phyloP scores from a whole-genome alignment of 495 filamentous ascomycete genomes.

The Pseudomonodictys pantanalensis region DNA sequence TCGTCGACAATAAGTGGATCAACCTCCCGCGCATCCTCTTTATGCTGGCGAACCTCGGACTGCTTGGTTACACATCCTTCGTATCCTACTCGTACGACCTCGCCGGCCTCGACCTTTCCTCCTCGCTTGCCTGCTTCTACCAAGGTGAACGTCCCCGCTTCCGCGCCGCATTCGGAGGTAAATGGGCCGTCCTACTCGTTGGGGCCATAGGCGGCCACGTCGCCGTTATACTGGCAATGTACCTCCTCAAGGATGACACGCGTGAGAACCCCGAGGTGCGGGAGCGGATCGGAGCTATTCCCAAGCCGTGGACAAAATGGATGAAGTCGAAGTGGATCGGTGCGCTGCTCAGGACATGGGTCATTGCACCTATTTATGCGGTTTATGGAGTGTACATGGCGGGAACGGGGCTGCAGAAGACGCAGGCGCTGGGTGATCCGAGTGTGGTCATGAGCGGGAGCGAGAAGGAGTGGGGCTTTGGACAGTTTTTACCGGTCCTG shows the following conservation, averaged over 20 bases:
- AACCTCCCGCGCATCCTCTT: conserved; percentile 26
- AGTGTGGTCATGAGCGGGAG: conserved; percentile 18
- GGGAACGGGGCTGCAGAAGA: conserved; percentile 2
- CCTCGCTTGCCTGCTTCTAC: conserved; percentile 27
- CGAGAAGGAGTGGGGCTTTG: conserved; percentile 30
- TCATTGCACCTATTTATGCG: conserved; percentile 27
- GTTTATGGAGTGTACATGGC: conserved; percentile 23
- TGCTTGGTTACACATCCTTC: conserved; percentile 30
- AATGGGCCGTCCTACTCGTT: conserved; percentile 23
- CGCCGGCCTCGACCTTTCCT: conserved; percentile 16
- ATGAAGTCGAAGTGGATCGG: conserved; percentile 6
- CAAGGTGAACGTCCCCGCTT: conserved; percentile 18
- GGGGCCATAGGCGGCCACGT: conserved; percentile 27
- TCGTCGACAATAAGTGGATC: conserved; percentile 27
- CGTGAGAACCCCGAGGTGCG: background rate
- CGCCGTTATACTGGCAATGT: conserved; percentile 29
- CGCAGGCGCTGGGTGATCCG: conserved; percentile 22
- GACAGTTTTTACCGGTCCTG: conserved; percentile 28
- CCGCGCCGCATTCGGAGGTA: conserved; percentile 22
- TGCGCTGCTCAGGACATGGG: conserved; percentile 19
- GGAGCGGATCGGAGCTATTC: too few species aligned
- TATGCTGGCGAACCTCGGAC: conserved; percentile 25
- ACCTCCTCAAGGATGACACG: conserved; percentile 11
- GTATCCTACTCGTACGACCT: conserved; percentile 29
- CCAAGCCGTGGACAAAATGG: too few species aligned